Evolutionary conservation across 2,329 filamentous ascomycete genomes (phyloP), one percentile per base, ranked within the genome.

Genomic region (Pyricularia pennisetigena): DNA sequence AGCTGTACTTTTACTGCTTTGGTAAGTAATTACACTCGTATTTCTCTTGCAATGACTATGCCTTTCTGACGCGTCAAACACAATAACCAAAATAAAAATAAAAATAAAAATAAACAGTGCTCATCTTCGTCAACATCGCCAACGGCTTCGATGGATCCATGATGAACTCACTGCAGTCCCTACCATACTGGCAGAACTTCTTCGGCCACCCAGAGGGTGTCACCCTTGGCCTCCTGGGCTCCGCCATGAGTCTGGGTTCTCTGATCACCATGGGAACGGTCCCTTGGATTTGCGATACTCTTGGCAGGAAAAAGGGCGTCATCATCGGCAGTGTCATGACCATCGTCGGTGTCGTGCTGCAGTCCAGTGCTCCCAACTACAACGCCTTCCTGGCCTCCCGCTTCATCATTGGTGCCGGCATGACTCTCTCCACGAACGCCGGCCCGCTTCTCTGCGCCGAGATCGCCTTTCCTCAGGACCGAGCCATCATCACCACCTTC

Each of bases 351-450:
- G 72, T 70, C 6, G 69, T 70, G 12, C 71, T 75, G 49, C 69
- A 70, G 41, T 72, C 70, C 14, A 70, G 68, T 2, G 69, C 73
- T 35, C 71, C 71, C 65, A 73, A 74, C 68, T 71, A 74, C 61
- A 73, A 67, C 70, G 74, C 74, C 72, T 74, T 75, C 64, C 70
- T 74, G 65, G 70, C 71, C 9, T 72, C 70, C 26, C 72, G 74
- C 65, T 69, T 74, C 68, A 69, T 75, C 29, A 69, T 75, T 61
- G 74, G 74, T 16, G 68, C 72, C 24, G 73, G 71, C 29, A 72
- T 69, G 69, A 71, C 71, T 57, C 63, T 72, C 5, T 70, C 69
- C 57, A 70, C 72, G 62, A 71, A 69, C 7, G 32, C 71, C 2
- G 69, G 70, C 24, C 57, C 59, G 24, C 59, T 67, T 54, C 71